Percentiles rank a stretch among this genome's conserved stretches.
phyloP scores from a whole-genome alignment of 2,329 filamentous ascomycete genomes.

The Lachnellula occidentalis region DNA sequence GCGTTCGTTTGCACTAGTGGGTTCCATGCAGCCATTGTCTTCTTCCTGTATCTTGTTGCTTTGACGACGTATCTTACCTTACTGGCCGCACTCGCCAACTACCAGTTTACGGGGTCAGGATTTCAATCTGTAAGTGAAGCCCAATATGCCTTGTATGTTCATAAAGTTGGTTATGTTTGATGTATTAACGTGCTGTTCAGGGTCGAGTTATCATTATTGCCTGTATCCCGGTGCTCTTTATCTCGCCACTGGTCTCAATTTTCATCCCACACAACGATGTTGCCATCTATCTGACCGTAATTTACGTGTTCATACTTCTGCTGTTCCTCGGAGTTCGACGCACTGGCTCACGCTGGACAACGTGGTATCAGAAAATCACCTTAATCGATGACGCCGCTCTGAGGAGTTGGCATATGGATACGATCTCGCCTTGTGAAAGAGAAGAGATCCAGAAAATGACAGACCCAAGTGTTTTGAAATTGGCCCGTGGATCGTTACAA shows the following conservation, averaged over 20 bases:
- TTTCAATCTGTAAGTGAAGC: constrained; percentile 8
- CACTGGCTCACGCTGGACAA: constrained; percentile 52
- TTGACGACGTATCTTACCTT: constrained; percentile 54
- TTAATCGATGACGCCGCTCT: constrained; percentile 45
- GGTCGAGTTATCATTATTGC: constrained; percentile 48
- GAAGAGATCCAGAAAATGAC: constrained; percentile 16
- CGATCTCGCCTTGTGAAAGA: constrained; percentile 16
- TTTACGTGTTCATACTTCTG: constrained; percentile 47
- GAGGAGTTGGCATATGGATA: constrained; percentile 42
- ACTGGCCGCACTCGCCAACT: constrained; percentile 42
- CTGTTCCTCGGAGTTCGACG: constrained; percentile 48
- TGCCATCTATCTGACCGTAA: constrained; percentile 48
- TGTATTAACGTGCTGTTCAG: background rate
- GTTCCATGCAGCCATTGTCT: constrained; percentile 46
- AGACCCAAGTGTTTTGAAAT: constrained; percentile 39
- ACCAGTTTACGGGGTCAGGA: constrained; percentile 23
- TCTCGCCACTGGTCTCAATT: constrained; percentile 51
- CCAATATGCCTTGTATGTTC: background rate
- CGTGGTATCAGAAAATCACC: constrained; percentile 48
- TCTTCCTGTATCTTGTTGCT: constrained; percentile 53
- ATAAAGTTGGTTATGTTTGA: constrained; percentile 33
- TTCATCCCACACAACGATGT: constrained; percentile 48
- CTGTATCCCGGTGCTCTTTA: constrained; percentile 49
- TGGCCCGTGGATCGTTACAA: constrained; percentile 41
- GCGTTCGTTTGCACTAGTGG: constrained; percentile 41